phyloP scores from a whole-genome alignment of 1,139 yeast species.

The Schwanniomyces etchellsii region DNA sequence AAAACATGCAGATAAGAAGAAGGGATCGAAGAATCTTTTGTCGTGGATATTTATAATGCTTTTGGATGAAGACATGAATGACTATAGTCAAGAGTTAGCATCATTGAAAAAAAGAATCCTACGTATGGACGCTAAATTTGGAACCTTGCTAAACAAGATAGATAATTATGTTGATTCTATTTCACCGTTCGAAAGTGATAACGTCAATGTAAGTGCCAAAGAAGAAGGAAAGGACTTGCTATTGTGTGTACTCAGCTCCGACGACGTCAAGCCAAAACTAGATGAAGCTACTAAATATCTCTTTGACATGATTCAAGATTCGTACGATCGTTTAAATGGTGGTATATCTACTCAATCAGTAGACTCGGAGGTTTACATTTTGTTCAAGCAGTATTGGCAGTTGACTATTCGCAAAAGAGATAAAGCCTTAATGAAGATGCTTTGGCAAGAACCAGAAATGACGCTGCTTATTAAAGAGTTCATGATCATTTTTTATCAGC shows the following conservation, averaged over 20 bases:
- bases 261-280: slow-evolving; percentile 14
- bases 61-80: slow-evolving; percentile 71
- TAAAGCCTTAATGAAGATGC: slow-evolving; percentile 63
- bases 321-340: slow-evolving; percentile 16
- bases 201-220: slow-evolving; percentile 19
- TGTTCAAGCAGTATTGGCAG: slow-evolving; percentile 58
- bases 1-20: slow-evolving; percentile 19
- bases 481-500: slow-evolving; percentile 76
- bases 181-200: slow-evolving; percentile 12
- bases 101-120: slow-evolving; percentile 32
- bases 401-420: slow-evolving; percentile 66
- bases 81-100: slow-evolving; percentile 51
- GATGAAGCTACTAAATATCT: slow-evolving; percentile 1
- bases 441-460: slow-evolving; percentile 84
- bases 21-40: slow-evolving; percentile 59
- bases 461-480: slow-evolving; percentile 66
- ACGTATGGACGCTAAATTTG: slow-evolving; percentile 11
- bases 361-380: slow-evolving; percentile 30
- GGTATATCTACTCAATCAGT: slow-evolving; percentile 7
- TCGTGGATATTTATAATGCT: slow-evolving; percentile 68
- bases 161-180: slow-evolving; percentile 15
- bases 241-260: slow-evolving; percentile 18
- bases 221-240: slow-evolving; percentile 17
- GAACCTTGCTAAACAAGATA: slow-evolving; percentile 20
- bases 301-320: slow-evolving; percentile 10